A percentile compares a stretch with the other conserved stretches of the same genome.
Conservation (phyloP, 164 flowering plant species). For the Tetracentron sinense region DNA sequence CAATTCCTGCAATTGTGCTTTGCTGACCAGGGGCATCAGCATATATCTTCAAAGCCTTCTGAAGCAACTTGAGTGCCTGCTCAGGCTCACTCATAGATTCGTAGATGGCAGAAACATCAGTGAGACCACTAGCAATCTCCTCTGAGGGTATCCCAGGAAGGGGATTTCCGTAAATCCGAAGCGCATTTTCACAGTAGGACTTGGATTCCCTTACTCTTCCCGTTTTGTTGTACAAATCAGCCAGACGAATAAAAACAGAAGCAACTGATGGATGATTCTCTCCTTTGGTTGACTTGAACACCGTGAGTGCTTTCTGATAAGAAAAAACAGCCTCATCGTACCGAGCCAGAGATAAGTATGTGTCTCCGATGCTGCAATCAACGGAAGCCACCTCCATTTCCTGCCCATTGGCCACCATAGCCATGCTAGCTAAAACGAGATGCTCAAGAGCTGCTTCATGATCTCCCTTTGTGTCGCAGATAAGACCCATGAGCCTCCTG, state of each 20-base stretch:
- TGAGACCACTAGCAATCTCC: conserved; percentile 87
- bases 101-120: conserved; percentile 81
- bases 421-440: conserved; percentile 89
- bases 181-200: conserved; percentile 87
- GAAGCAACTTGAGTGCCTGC: conserved; percentile 73
- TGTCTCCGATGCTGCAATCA: conserved; percentile 91
- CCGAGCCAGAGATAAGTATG: conserved; percentile 69
- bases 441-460: conserved; percentile 96
- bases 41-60: conserved; percentile 70
- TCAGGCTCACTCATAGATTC: conserved; percentile 87
- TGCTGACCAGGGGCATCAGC: conserved; percentile 86
- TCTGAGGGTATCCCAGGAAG: conserved; percentile 63
- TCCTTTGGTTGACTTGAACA: conserved; percentile 74
- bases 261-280: conserved; percentile 90
- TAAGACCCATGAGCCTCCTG: conserved; percentile 93
- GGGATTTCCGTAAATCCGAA: conserved; percentile 75
- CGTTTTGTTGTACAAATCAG: conserved; percentile 73
- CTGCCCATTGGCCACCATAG: conserved; percentile 81
- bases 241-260: conserved; percentile 82
- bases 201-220: conserved; percentile 78
- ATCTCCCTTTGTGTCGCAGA: conserved; percentile 86
- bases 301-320: conserved; percentile 87
- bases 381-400: conserved; percentile 80
- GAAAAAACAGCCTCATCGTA: conserved; percentile 88
- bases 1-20: conserved; percentile 80